These are phyloP conservation scores for Tulasnella sp. DNA, from an alignment of 768 basidiomycete genomes.

Conservation along the genomic window DNA sequence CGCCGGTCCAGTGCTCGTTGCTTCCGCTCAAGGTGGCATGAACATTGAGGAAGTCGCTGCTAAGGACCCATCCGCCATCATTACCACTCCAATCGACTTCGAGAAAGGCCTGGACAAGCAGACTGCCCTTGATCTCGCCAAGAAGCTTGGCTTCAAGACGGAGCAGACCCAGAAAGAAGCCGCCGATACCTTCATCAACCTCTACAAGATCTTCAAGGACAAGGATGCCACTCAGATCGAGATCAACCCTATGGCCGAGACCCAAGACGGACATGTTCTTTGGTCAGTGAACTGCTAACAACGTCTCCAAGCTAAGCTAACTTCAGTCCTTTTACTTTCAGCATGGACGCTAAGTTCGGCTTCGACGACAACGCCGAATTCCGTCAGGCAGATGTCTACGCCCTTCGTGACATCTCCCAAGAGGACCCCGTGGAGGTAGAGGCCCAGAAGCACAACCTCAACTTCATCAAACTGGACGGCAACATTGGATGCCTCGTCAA, in stretches of 20 bases:
- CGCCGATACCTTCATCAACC: slow-evolving; percentile 86
- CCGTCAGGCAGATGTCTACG: slow-evolving; percentile 87
- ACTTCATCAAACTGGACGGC: slow-evolving; percentile 99
- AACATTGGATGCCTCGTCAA: slow-evolving; percentile 97
- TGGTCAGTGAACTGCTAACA: slow-evolving; percentile 53
- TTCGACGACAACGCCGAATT: slow-evolving; percentile 99
- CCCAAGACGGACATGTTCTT: slow-evolving; percentile 84
- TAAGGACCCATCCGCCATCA: slow-evolving; percentile 89
- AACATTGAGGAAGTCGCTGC: slow-evolving; percentile 99
- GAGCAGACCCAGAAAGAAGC: slow-evolving; percentile 72
- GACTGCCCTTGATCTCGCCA: slow-evolving; percentile 73
- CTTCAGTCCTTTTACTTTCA: slow-evolving; percentile 35
- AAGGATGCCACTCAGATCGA: slow-evolving; percentile 99
- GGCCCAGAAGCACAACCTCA: slow-evolving; percentile 91
- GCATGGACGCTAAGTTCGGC: slow-evolving; percentile 99
- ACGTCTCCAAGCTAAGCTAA: neutral
- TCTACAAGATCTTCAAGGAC: slow-evolving; percentile 96
- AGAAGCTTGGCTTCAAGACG: slow-evolving; percentile 82
- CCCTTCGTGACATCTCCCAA: slow-evolving; percentile 85
- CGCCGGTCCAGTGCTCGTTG: slow-evolving; percentile 87
- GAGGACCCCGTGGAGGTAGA: slow-evolving; percentile 98
- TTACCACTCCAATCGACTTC: slow-evolving; percentile 88
- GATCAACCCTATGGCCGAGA: slow-evolving; percentile 96
- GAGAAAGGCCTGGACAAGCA: slow-evolving; percentile 70
- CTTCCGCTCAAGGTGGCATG: slow-evolving; percentile 95